Evolutionary conservation across 495 filamentous ascomycete genomes (phyloP).

Genomic region (Aspergillus carlsbadensis): DNA sequence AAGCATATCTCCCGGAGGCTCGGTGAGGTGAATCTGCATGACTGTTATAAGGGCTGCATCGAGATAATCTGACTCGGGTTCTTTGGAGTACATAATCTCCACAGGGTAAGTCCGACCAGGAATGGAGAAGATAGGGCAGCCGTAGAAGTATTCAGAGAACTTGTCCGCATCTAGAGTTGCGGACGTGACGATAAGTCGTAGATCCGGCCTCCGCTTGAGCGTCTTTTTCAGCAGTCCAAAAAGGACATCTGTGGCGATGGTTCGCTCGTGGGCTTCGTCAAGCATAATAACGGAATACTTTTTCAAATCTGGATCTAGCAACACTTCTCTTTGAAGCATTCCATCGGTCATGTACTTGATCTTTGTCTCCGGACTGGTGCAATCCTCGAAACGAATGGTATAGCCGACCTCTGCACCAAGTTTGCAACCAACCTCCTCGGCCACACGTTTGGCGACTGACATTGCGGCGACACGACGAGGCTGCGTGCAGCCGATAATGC

Average conservation of each 20-base stretch:
- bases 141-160: slow-evolving; percentile 92
- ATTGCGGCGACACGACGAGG: slow-evolving; percentile 96
- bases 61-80: slow-evolving; percentile 94
- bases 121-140: slow-evolving; percentile 93
- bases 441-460: slow-evolving; percentile 94
- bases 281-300: slow-evolving; percentile 97
- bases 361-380: slow-evolving; percentile 80
- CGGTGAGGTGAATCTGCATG: slow-evolving; percentile 96
- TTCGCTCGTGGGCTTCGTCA: slow-evolving; percentile 97
- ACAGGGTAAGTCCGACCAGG: slow-evolving; percentile 94
- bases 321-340: slow-evolving; percentile 93
- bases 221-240: slow-evolving; percentile 96
- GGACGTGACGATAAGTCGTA: slow-evolving; percentile 94
- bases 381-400: slow-evolving; percentile 96
- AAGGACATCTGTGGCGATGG: slow-evolving; percentile 92
- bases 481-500: slow-evolving; percentile 96
- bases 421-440: slow-evolving; percentile 91
- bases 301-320: slow-evolving; percentile 83
- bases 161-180: slow-evolving; percentile 97
- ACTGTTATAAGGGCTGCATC: slow-evolving; percentile 94
- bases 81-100: slow-evolving; percentile 88
- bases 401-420: slow-evolving; percentile 95
- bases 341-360: slow-evolving; percentile 99
- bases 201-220: slow-evolving; percentile 76
- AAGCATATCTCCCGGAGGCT: slow-evolving; percentile 88